phyloP scores from a whole-genome alignment of 2,329 filamentous ascomycete genomes.

The Alternaria longipes region DNA sequence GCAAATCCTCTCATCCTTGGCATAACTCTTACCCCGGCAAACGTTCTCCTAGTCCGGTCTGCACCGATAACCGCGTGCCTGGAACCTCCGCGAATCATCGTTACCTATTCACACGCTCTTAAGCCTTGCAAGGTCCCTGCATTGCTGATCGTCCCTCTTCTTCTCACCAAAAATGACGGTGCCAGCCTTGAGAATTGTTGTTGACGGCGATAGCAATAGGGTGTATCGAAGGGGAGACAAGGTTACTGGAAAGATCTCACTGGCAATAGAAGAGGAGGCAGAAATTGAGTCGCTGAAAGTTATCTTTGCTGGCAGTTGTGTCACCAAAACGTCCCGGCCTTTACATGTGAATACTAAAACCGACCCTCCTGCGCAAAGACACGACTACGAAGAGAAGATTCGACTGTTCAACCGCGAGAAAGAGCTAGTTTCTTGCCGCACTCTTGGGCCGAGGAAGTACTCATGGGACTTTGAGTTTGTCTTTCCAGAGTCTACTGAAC shows the following conservation, averaged over 20 bases:
- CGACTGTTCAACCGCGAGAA: slow-evolving; percentile 43
- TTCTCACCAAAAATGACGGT: slow-evolving; percentile 34
- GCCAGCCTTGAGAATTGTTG: slow-evolving; percentile 39
- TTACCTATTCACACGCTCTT: slow-evolving; percentile 17
- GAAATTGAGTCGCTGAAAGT: slow-evolving; percentile 41
- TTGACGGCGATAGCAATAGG: slow-evolving; percentile 43
- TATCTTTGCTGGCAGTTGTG: slow-evolving; percentile 43
- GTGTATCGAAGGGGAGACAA: slow-evolving; percentile 45
- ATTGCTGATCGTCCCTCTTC: slow-evolving; percentile 31
- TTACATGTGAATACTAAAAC: slow-evolving; percentile 30
- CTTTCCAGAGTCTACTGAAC: slow-evolving; percentile 44
- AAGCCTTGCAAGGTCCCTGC: slow-evolving; percentile 41
- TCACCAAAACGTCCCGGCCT: slow-evolving; percentile 45
- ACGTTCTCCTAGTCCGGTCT: slow-evolving; percentile 40
- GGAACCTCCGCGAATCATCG: slow-evolving; percentile 26
- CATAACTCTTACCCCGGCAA: slow-evolving; percentile 37
- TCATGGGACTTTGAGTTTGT: slow-evolving; percentile 49
- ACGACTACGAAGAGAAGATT: slow-evolving; percentile 41
- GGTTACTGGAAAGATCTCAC: slow-evolving; percentile 46
- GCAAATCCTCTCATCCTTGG: slow-evolving; percentile 43
- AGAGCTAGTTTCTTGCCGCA: slow-evolving; percentile 28
- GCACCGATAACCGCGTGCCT: slow-evolving; percentile 42
- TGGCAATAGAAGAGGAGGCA: slow-evolving; percentile 39
- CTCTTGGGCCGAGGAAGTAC: slow-evolving; percentile 38
- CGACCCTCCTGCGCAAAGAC: slow-evolving; percentile 24